Percentiles rank a stretch among this genome's conserved stretches.
Evolutionary conservation across 148 eudicot genomes (phyloP).

Genomic region (Polygonum maritimum): DNA sequence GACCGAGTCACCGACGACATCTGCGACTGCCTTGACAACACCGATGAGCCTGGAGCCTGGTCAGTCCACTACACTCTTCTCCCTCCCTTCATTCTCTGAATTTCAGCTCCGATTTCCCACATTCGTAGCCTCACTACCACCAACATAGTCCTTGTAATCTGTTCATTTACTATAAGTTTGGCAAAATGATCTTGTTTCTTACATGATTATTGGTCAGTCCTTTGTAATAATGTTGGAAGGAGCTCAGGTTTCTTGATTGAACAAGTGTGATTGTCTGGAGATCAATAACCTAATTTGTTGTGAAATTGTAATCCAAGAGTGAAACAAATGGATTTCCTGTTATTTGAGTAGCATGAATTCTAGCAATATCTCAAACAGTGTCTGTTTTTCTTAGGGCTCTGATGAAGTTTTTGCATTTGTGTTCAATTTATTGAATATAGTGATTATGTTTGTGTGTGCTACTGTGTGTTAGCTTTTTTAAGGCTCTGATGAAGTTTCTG

Average conservation of each 20-base stretch:
- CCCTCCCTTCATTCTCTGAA: background rate
- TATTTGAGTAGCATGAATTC: background rate
- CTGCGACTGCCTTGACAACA: slow-evolving; percentile 77
- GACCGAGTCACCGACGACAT: slow-evolving; percentile 66
- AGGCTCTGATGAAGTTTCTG: no score
- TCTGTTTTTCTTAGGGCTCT: background rate
- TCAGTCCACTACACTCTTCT: slow-evolving; percentile 11
- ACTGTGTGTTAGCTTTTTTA: no score
- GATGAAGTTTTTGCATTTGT: background rate
- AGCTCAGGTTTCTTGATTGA: no score
- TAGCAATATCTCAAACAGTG: no score
- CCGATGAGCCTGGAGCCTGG: slow-evolving; percentile 97
- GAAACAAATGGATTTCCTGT: background rate
- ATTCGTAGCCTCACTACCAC: background rate
- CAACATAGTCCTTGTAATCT: background rate
- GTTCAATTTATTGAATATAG: background rate
- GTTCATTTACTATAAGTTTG: background rate
- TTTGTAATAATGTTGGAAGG: no score
- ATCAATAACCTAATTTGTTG: background rate
- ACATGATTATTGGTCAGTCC: background rate
- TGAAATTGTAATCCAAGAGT: background rate
- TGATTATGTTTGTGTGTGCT: background rate
- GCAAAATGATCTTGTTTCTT: background rate
- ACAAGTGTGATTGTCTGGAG: background rate
- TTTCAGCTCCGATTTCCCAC: background rate